phyloP scores from a whole-genome alignment of 129 eudicot species.

The Flaveria robusta region DNA sequence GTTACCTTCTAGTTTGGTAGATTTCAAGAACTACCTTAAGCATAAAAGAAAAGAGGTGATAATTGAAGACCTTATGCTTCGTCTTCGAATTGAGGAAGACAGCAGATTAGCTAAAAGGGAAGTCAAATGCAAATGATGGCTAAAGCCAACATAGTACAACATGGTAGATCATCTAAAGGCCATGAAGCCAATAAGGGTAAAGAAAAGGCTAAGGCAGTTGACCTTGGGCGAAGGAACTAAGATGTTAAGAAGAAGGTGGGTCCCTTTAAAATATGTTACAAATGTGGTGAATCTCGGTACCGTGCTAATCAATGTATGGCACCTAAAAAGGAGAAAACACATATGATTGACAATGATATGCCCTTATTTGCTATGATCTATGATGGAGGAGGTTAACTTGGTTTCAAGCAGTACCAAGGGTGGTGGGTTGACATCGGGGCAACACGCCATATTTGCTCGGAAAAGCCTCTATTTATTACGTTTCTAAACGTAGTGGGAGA shows the following conservation, averaged over 20 bases:
- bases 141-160: neutral
- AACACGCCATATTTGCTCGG: neutral
- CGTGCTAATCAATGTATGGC: neutral
- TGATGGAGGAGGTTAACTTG: neutral
- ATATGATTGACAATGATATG: neutral
- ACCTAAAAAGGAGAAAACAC: neutral
- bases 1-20: no score
- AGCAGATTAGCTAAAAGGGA: neutral
- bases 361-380: neutral
- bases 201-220: neutral
- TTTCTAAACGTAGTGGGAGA: neutral
- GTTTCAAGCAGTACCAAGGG: neutral
- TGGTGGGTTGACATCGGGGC: conserved; percentile 1
- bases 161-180: neutral
- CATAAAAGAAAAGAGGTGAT: neutral
- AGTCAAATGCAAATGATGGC: neutral
- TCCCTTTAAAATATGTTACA: neutral
- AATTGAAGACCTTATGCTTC: neutral
- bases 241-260: neutral
- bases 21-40: no score
- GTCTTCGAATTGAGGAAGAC: neutral
- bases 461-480: conserved; percentile 22
- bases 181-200: no score
- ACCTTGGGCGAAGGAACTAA: neutral
- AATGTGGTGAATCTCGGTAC: no score